Conservation (phyloP, 768 basidiomycete species). For the Hemileccinum rubropunctum region DNA sequence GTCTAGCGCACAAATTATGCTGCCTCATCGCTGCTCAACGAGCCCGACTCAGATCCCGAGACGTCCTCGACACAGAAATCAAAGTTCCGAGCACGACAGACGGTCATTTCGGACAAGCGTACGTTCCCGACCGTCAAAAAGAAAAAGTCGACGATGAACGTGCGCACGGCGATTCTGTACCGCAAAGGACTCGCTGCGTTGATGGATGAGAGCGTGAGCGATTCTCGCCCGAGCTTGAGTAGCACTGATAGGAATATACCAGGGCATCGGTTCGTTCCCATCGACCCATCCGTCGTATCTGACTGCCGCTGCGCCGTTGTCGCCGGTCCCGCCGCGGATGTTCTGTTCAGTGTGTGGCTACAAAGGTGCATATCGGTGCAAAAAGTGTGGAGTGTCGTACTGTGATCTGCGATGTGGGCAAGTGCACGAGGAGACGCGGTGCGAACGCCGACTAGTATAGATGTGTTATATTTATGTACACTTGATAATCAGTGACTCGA, state of each 20-base stretch:
- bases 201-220: constrained; percentile 76
- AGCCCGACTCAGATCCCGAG: constrained; percentile 30
- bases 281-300: constrained; percentile 63
- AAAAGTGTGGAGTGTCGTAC: constrained; percentile 71
- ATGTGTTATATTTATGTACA: background rate
- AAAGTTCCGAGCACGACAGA: constrained; percentile 71
- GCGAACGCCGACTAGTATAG: constrained; percentile 68
- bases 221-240: background rate
- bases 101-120: constrained; percentile 72
- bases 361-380: constrained; percentile 78
- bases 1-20: constrained; percentile 74
- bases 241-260: constrained; percentile 2
- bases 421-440: constrained; percentile 77
- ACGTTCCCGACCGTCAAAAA: constrained; percentile 42
- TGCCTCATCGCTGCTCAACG: constrained; percentile 38
- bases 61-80: constrained; percentile 23
- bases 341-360: constrained; percentile 88
- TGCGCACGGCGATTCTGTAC: constrained; percentile 78
- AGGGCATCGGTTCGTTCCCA: constrained; percentile 61
- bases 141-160: constrained; percentile 81
- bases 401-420: constrained; percentile 72
- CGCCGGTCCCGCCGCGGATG: constrained; percentile 62
- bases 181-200: constrained; percentile 73
- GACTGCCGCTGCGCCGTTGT: constrained; percentile 58
- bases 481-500: constrained; percentile 12